A percentile compares a stretch with the other conserved stretches of the same genome.
These are phyloP conservation scores for Gynandropsis gynandra DNA, from an alignment of 345 rosid species.

Conservation along the genomic window DNA sequence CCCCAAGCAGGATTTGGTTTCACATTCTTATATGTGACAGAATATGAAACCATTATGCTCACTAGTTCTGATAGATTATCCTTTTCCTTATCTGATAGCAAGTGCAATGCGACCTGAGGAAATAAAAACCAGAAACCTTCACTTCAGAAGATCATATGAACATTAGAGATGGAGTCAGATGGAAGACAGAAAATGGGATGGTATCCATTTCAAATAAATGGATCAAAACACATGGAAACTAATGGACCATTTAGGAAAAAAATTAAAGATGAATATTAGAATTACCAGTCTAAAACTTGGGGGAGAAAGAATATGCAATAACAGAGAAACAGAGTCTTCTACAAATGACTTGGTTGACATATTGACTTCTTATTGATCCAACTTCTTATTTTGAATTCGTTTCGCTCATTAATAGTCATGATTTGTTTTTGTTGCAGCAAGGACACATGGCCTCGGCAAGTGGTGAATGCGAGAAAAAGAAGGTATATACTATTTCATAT, in stretches of 20 bases:
- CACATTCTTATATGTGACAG: conserved; percentile 54
- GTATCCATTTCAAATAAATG: too few relatives aligned
- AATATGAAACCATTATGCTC: conserved; percentile 65
- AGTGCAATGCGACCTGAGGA: conserved; percentile 78
- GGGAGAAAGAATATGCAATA: conserved; percentile 79
- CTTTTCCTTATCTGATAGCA: conserved; percentile 68
- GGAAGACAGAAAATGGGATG: too few relatives aligned
- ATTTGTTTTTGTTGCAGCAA: too few relatives aligned
- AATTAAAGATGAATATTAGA: conserved; percentile 4
- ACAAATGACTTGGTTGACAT: conserved; percentile 57
- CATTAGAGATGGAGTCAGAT: too few relatives aligned
- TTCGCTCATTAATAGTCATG: too few relatives aligned
- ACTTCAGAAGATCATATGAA: too few relatives aligned
- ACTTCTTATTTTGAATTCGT: too few relatives aligned
- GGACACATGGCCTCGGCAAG: too few relatives aligned
- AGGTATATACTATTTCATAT: too few relatives aligned
- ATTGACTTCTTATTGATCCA: too few relatives aligned
- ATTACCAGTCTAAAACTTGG: conserved; percentile 76
- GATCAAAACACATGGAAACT: too few relatives aligned
- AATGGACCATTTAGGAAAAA: neutral
- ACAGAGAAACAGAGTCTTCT: conserved; percentile 66
- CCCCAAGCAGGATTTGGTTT: conserved; percentile 39
- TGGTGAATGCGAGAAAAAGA: too few relatives aligned
- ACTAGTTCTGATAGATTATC: conserved; percentile 53
- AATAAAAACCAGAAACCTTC: neutral